phyloP scores from a whole-genome alignment of 1,284 basidiomycete genomes.

The Tilletia walkeri region DNA sequence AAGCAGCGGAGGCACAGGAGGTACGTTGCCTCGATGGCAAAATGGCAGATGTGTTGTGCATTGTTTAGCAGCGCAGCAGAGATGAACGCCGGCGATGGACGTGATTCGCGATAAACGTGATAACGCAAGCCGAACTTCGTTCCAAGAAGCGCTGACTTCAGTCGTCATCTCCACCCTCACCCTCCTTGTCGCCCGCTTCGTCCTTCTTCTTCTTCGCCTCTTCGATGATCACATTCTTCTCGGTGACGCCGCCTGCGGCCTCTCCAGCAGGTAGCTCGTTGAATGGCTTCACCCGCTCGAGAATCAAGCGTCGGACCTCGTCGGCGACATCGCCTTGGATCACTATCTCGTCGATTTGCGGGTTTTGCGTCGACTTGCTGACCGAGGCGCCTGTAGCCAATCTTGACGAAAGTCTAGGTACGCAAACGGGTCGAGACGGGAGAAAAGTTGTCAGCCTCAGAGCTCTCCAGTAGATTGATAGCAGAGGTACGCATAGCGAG shows the following conservation, averaged over 20 bases:
- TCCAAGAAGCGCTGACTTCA: no score
- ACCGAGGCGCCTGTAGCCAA: slow-evolving; percentile 55
- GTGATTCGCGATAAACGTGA: no score
- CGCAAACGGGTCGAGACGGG: no score
- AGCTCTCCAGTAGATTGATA: neutral
- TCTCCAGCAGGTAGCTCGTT: slow-evolving; percentile 43
- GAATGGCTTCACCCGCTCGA: slow-evolving; percentile 48
- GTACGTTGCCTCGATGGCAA: no score
- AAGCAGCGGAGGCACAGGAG: no score
- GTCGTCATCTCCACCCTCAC: neutral
- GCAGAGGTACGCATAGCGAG: neutral
- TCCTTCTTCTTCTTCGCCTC: slow-evolving; percentile 52
- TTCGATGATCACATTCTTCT: slow-evolving; percentile 49
- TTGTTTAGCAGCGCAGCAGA: no score
- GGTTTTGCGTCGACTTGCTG: slow-evolving; percentile 48
- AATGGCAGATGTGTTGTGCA: no score
- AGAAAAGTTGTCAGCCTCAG: no score
- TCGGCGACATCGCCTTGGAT: slow-evolving; percentile 55
- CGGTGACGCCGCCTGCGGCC: slow-evolving; percentile 38
- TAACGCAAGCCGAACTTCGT: no score
- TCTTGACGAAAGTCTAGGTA: slow-evolving; percentile 40
- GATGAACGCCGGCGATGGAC: no score
- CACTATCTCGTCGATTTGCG: slow-evolving; percentile 51
- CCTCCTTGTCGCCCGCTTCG: slow-evolving; percentile 23
- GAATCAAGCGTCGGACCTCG: slow-evolving; percentile 43